phyloP scores from a whole-genome alignment of 345 rosid genomes.

The Populus davidiana region DNA sequence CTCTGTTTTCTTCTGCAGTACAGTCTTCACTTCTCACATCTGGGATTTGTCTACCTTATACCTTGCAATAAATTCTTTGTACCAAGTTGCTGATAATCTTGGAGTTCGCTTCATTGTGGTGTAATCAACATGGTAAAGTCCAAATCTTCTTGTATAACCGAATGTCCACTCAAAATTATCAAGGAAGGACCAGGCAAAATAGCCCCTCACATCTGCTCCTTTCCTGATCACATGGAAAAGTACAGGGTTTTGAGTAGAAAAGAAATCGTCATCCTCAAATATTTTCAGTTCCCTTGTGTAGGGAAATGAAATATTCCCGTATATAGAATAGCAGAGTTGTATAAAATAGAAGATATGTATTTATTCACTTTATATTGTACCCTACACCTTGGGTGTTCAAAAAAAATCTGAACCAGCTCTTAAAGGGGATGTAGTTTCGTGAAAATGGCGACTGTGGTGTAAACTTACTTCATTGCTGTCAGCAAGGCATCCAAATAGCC shows the following conservation, averaged over 20 bases:
- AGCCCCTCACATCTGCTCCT: constrained; percentile 77
- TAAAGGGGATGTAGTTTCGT: too few species aligned
- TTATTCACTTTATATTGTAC: too few species aligned
- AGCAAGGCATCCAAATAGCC: constrained; percentile 42
- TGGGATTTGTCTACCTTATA: constrained; percentile 21
- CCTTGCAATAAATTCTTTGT: constrained; percentile 40
- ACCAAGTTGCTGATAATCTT: constrained; percentile 64
- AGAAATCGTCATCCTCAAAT: too few species aligned
- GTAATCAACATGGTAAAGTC: constrained; percentile 58
- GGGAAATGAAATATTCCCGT: too few species aligned
- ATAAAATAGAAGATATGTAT: too few species aligned
- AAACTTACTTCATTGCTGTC: constrained; percentile 49
- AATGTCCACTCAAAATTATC: constrained; percentile 73
- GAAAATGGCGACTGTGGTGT: not conserved
- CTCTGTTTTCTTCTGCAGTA: too few species aligned
- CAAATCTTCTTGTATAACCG: constrained; percentile 55
- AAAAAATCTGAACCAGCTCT: too few species aligned
- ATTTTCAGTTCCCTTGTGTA: too few species aligned
- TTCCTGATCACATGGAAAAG: constrained; percentile 33
- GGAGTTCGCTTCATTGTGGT: constrained; percentile 54
- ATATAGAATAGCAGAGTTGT: too few species aligned
- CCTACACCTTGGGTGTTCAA: not conserved
- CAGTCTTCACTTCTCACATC: not conserved
- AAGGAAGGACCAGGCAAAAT: constrained; percentile 69
- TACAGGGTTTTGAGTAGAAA: not conserved